Evolutionary conservation across 2,329 filamentous ascomycete species (phyloP).

Genomic region (Juglanconis oblonga): DNA sequence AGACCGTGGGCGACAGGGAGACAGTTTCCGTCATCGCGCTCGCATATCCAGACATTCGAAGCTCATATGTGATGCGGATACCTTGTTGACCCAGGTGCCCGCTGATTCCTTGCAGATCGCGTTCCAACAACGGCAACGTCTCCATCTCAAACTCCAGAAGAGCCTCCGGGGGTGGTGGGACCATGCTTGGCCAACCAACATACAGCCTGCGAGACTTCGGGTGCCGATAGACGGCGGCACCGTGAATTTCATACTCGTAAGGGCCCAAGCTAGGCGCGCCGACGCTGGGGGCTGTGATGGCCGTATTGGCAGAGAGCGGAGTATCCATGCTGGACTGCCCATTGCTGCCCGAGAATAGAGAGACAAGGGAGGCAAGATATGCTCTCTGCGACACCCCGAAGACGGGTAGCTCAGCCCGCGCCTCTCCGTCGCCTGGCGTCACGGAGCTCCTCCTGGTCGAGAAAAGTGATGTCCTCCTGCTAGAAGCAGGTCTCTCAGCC

Average conservation of each 20-base stretch:
- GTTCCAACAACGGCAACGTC: slow-evolving; percentile 11
- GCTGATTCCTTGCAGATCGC: slow-evolving; percentile 6
- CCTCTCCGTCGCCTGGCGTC: background rate
- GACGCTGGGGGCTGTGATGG: background rate
- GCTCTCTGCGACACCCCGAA: slow-evolving; percentile 6
- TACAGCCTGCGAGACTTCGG: slow-evolving; percentile 2
- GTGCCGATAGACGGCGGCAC: slow-evolving; percentile 1
- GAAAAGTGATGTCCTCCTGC: background rate
- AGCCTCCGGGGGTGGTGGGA: slow-evolving; percentile 1
- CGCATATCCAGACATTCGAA: slow-evolving; percentile 13
- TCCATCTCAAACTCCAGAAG: slow-evolving; percentile 14
- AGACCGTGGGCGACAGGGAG: slow-evolving; percentile 6
- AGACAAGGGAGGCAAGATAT: slow-evolving; percentile 9
- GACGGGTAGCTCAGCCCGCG: background rate
- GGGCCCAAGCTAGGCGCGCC: background rate
- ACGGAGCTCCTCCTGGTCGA: background rate
- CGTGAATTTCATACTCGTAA: slow-evolving; percentile 1
- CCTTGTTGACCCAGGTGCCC: slow-evolving; percentile 12
- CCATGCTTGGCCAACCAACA: slow-evolving; percentile 7
- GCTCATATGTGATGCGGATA: slow-evolving; percentile 9
- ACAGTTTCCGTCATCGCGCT: background rate
- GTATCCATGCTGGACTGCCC: background rate
- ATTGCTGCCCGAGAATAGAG: background rate
- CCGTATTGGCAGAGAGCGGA: background rate
- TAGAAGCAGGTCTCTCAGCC: background rate